Base-by-base conservation (phyloP, 768 basidiomycete genomes). In the Mrakia frigida region DNA sequence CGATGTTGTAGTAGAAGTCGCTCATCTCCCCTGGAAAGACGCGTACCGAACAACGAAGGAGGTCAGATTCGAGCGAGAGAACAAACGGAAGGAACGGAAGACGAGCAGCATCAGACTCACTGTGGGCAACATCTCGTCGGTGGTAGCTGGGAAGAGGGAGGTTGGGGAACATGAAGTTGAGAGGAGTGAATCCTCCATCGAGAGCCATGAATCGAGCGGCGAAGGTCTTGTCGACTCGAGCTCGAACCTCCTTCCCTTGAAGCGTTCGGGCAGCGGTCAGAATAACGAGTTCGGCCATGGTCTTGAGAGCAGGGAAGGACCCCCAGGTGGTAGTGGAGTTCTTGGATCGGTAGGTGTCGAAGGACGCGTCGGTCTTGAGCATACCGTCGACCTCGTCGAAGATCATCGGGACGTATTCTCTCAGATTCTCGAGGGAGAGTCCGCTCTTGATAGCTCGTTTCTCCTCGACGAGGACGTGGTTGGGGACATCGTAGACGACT, bases 381-480 rank as follows among this genome's bases (percentile, higher is more conserved):
- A 90, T 94, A 37, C 90, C 85, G 52, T 89, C 87, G 59, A 91
- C 88, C 77, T 85, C 85, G 43, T 84, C 81, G 56, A 84, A 89
- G 75, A 93, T 90, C 88, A 92, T 90, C 67, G 89, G 88, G 65
- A 88, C 86, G 82, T 99, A 98, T 41, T 89, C 86, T 59, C 90
- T 88, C 83, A 99, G 89, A 84, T 95, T 95, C 37, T 98, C 95
- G 16, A 88, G 89, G 16, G 94, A 92, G 31, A 99, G 88, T 33
- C 97, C 95, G 78, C 94, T 90, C 85, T 99, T 99, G 84, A 98
- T 83, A 21, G 65, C 78, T 65, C 91, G 92, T 87, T 99, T 99
- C 83, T 99, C 97, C 81, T 99, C 94, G 95, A 99, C 98, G 84
- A 99, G 90, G 63, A 92, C 77, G 67, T 95, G 92, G 83, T 98